phyloP scores from a whole-genome alignment of 2,329 filamentous ascomycete genomes.

The Arachnomyces sp. region DNA sequence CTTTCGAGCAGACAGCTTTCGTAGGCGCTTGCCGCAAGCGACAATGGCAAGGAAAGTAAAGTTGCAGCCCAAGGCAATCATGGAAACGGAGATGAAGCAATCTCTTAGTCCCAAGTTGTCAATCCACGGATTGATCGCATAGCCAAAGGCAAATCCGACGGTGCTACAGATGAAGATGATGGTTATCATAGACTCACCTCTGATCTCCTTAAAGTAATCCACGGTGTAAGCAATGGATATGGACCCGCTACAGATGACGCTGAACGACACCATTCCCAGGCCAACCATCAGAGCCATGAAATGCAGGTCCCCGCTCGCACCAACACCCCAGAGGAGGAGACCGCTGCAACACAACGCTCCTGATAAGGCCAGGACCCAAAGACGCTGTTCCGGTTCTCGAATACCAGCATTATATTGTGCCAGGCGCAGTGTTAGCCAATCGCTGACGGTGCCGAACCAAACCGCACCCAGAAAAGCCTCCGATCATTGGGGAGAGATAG shows the following conservation, averaged over 20 bases:
- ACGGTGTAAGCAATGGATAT: conserved; percentile 21
- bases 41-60: conserved; percentile 25
- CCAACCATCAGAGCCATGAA: conserved; percentile 25
- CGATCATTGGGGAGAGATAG: conserved; percentile 16
- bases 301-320: conserved; percentile 19
- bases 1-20: conserved; percentile 9
- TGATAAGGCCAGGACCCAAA: conserved; percentile 23
- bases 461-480: conserved; percentile 12
- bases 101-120: conserved; percentile 25
- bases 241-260: conserved; percentile 14
- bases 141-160: conserved; percentile 24
- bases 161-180: conserved; percentile 35
- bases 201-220: conserved; percentile 21
- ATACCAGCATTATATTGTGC: conserved; percentile 36
- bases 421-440: conserved; percentile 24
- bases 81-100: conserved; percentile 26
- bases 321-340: conserved; percentile 23
- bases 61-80: conserved; percentile 21
- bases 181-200: conserved; percentile 22
- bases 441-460: conserved; percentile 9
- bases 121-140: conserved; percentile 30
- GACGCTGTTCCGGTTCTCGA: conserved; percentile 29
- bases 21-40: conserved; percentile 21
- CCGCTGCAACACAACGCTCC: conserved; percentile 18
- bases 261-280: conserved; percentile 22